Evolutionary conservation across 768 basidiomycete species (phyloP).

Genomic region (Austroboletus eburneus): DNA sequence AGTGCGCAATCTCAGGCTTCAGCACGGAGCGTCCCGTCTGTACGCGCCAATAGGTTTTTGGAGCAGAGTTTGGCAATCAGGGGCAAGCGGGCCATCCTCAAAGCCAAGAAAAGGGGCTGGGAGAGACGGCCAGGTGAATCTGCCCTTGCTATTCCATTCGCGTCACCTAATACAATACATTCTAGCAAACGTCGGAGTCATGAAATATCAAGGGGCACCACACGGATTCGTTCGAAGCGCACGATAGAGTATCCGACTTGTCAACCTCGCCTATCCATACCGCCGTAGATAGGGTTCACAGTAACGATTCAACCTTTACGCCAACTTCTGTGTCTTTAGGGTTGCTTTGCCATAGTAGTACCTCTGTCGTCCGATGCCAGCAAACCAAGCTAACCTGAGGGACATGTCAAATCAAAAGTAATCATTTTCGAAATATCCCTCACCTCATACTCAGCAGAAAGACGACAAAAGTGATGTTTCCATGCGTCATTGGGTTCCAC

Average conservation of each 20-base stretch:
- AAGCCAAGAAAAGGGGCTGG: constrained; percentile 47
- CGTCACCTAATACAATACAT: neutral
- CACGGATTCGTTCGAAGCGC: constrained; percentile 36
- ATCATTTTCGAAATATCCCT: constrained; percentile 1
- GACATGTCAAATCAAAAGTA: constrained; percentile 3
- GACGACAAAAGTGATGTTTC: constrained; percentile 64
- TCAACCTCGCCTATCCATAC: too few species aligned
- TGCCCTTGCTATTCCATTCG: neutral
- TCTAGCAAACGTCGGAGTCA: constrained; percentile 53
- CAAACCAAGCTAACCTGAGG: constrained; percentile 51
- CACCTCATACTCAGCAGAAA: constrained; percentile 58
- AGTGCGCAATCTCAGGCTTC: constrained; percentile 32
- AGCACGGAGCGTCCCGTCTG: constrained; percentile 44
- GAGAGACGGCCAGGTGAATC: constrained; percentile 53
- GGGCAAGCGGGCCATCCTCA: constrained; percentile 27
- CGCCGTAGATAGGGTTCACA: neutral
- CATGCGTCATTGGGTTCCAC: constrained; percentile 76
- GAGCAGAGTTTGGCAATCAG: constrained; percentile 48
- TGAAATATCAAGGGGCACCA: constrained; percentile 53
- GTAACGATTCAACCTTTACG: constrained; percentile 1
- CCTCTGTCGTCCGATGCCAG: constrained; percentile 44
- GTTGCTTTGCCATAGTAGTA: constrained; percentile 35
- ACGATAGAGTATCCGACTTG: constrained; percentile 5
- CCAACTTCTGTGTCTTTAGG: constrained; percentile 11
- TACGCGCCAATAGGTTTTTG: constrained; percentile 49